Conservation (phyloP, 2,329 filamentous ascomycete species). For the Calcarisporium arbuscula region DNA sequence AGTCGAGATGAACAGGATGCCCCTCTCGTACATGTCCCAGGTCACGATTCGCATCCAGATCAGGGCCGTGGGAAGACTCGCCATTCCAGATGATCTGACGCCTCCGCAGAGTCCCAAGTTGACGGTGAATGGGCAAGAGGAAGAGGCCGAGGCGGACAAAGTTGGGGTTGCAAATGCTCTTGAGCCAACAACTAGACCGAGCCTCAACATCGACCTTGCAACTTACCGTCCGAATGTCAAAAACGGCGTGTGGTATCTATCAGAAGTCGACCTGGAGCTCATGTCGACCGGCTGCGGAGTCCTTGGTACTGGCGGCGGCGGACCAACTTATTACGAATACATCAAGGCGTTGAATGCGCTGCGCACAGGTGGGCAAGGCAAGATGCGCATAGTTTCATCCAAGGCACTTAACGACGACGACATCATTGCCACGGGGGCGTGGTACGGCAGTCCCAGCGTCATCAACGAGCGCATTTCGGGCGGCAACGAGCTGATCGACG, state of each 20-base stretch:
- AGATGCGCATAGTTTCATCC: conserved; percentile 34
- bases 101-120: conserved; percentile 14
- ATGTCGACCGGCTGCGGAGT: conserved; percentile 29
- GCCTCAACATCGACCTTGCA: conserved; percentile 21
- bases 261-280: conserved; percentile 28
- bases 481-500: conserved; percentile 29
- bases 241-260: conserved; percentile 27
- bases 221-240: conserved; percentile 24
- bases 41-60: conserved; percentile 28
- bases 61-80: conserved; percentile 25
- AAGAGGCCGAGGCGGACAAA: conserved; percentile 19
- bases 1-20: conserved; percentile 38
- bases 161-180: conserved; percentile 21
- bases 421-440: conserved; percentile 34
- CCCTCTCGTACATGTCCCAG: conserved; percentile 28
- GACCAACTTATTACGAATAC: conserved; percentile 34
- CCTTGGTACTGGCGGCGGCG: conserved; percentile 30
- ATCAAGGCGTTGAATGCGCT: conserved; percentile 34
- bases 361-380: conserved; percentile 22
- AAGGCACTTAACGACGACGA: conserved; percentile 29
- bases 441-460: conserved; percentile 38
- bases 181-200: conserved; percentile 23
- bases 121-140: conserved; percentile 4
- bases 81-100: conserved; percentile 20
- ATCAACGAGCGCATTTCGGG: conserved; percentile 29